These are phyloP conservation scores for Trametes pubescens DNA, from an alignment of 1,284 basidiomycete species.

Conservation along the genomic window DNA sequence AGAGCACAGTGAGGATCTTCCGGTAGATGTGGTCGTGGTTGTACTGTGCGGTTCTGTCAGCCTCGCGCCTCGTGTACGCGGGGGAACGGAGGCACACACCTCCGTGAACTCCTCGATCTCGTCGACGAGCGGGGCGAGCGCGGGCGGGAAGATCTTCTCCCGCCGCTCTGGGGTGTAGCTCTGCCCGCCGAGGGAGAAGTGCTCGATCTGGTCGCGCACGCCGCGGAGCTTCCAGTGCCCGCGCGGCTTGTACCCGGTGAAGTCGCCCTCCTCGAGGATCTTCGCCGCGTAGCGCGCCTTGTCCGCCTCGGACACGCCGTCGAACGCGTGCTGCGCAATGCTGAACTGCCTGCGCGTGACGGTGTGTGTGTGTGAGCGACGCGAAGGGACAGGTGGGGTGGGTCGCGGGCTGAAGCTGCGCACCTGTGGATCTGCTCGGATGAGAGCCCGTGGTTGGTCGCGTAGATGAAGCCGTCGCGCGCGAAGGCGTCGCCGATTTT, in stretches of 20 bases:
- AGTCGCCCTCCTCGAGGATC: slow-evolving; percentile 48
- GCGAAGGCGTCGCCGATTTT: slow-evolving; percentile 23
- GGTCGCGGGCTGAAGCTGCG: background rate
- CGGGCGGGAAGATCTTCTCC: slow-evolving; percentile 34
- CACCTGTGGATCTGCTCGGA: slow-evolving; percentile 24
- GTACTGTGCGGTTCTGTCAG: slow-evolving; percentile 11
- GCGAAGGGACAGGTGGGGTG: background rate
- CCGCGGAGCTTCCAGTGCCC: slow-evolving; percentile 25
- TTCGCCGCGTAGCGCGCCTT: slow-evolving; percentile 45
- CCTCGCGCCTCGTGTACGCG: background rate
- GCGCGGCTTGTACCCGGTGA: slow-evolving; percentile 48
- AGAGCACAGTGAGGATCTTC: slow-evolving; percentile 24
- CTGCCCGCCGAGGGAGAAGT: slow-evolving; percentile 20
- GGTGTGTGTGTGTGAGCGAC: background rate
- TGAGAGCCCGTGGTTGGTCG: slow-evolving; percentile 22
- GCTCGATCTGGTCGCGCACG: slow-evolving; percentile 24
- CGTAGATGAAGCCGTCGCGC: slow-evolving; percentile 24
- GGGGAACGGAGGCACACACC: slow-evolving; percentile 23
- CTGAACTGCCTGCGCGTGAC: slow-evolving; percentile 42
- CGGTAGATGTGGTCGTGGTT: slow-evolving; percentile 25
- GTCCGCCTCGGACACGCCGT: slow-evolving; percentile 45
- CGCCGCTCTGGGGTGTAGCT: slow-evolving; percentile 33
- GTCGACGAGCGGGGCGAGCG: slow-evolving; percentile 44
- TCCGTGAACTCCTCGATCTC: slow-evolving; percentile 46
- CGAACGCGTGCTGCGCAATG: slow-evolving; percentile 47